Base-by-base conservation (phyloP, 768 basidiomycete species). In the Mycena latifolia region DNA sequence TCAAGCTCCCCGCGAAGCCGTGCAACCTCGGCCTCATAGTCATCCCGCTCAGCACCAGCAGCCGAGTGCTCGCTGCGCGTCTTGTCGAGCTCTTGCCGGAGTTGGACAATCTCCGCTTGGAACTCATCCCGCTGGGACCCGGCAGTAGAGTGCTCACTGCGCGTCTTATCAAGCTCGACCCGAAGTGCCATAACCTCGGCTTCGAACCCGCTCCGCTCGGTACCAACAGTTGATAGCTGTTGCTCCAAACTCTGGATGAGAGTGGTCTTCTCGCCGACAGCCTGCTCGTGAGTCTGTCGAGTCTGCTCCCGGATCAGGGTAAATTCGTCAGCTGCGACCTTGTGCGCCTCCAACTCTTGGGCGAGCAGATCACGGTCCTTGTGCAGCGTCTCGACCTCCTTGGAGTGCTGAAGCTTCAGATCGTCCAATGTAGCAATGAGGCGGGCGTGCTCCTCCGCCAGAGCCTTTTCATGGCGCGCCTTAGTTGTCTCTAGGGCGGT, bases 291-390 rank as follows among this genome's bases (percentile, higher is more conserved):
- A 37, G 69, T 73, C 56, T 80, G 72, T 10, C 76, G 79, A 24
- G 76, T 69, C 71, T 84, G 79, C 63, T 83, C 86, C 66, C 75
- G 86, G 28, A 83, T 63, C 25, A 80, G 66, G 18, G 85, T 81
- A 56, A 89, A 84, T 71, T 81, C 89, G 61, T 84, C 80, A 7
- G 83, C 79, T 12, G 84, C 82, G 45, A 74, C 80, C 73, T 89
- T 91, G 74, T 88, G 79, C 11, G 85, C 80, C 70, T 89, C 87
- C 17, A 93, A 76, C 73, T 94, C 89, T 65, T 88, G 76, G 10
- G 81, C 72, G 33, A 91, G 80, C 25, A 79, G 60, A 25, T 87
- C 83, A 28, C 82, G 82, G 57, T 88, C 84, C 68, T 81, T 80
- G 65, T 79, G 80, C 65, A 87, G 77, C 17, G 74, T 73, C 63